Percentiles rank a stretch among this genome's conserved stretches.
These are phyloP conservation scores for Cicer arietinum DNA, from an alignment of 306 rosid genomes.

Conservation along the genomic window DNA sequence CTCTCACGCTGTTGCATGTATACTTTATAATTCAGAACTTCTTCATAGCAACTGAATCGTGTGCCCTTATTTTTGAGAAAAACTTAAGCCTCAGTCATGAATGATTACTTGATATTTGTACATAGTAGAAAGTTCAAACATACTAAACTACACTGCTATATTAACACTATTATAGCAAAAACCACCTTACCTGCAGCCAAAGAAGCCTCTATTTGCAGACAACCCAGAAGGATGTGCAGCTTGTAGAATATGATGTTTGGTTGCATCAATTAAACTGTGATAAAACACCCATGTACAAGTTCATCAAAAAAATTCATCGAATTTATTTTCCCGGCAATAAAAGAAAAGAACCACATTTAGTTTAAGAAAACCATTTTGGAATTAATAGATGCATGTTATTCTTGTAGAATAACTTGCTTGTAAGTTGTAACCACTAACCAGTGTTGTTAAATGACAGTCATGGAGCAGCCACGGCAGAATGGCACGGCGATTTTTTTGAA, in stretches of 20 bases:
- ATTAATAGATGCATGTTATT: neutral
- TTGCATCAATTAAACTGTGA: constrained; percentile 78
- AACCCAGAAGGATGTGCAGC: constrained; percentile 99
- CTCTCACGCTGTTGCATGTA: neutral
- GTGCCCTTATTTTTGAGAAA: constrained; percentile 6
- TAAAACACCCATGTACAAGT: constrained; percentile 32
- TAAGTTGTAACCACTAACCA: too few species aligned
- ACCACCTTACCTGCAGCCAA: constrained; percentile 83
- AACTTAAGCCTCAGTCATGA: constrained; percentile 20
- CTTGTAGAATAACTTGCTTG: neutral
- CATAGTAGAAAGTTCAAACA: constrained; percentile 25
- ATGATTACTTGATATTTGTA: constrained; percentile 5
- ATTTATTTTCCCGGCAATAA: constrained; percentile 15
- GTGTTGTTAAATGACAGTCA: too few species aligned
- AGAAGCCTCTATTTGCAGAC: constrained; percentile 93
- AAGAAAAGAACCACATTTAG: constrained; percentile 13
- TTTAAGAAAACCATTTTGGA: constrained; percentile 33
- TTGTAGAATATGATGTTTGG: constrained; percentile 82
- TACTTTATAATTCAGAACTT: constrained; percentile 18
- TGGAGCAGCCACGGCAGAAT: too few species aligned
- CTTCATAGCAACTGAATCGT: neutral
- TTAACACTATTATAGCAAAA: neutral
- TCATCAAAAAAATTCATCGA: constrained; percentile 32
- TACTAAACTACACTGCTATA: neutral
- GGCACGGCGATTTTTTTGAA: too few species aligned